Evolutionary conservation across 108 stramenopile genomes (phyloP).

Genomic region (Nitzschia palea): DNA sequence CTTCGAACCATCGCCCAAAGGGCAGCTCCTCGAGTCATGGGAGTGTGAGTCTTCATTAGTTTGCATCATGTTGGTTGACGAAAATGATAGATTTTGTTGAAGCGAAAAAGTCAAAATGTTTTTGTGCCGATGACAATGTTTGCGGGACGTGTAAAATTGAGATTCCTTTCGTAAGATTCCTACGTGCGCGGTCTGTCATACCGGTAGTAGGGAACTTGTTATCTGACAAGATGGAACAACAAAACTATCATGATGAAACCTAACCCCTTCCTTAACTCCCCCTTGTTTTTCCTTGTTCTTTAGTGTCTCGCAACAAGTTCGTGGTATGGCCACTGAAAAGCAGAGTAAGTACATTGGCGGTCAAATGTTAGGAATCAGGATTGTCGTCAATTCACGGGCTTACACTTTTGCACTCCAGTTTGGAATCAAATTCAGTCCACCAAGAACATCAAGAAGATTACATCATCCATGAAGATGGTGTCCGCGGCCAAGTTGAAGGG

Average conservation of each 20-base stretch:
- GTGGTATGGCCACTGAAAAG: conserved; percentile 92
- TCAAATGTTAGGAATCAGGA: too few species aligned
- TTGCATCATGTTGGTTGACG: neutral
- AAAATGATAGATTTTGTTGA: too few species aligned
- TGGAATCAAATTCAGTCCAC: conserved; percentile 96
- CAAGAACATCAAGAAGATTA: conserved; percentile 99
- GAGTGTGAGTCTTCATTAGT: conserved; percentile 22
- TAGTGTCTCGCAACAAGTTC: conserved; percentile 40
- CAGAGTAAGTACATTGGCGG: too few species aligned
- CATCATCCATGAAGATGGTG: conserved; percentile 99
- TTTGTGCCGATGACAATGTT: neutral
- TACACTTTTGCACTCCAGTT: too few species aligned
- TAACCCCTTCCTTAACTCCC: neutral
- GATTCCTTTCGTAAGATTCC: conserved; percentile 4
- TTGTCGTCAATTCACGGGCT: too few species aligned
- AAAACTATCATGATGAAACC: too few species aligned
- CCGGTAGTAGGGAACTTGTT: neutral
- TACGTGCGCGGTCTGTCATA: neutral
- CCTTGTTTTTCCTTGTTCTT: neutral
- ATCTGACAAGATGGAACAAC: too few species aligned
- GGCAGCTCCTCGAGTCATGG: conserved; percentile 29
- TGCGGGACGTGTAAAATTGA: neutral
- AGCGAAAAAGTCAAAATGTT: neutral
- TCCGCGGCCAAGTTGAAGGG: conserved; percentile 99
- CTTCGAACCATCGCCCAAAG: conserved; percentile 33